Percentiles rank a stretch among this genome's conserved stretches.
Evolutionary conservation across 768 basidiomycete species (phyloP).

Genomic region (Lentinula detonsa): DNA sequence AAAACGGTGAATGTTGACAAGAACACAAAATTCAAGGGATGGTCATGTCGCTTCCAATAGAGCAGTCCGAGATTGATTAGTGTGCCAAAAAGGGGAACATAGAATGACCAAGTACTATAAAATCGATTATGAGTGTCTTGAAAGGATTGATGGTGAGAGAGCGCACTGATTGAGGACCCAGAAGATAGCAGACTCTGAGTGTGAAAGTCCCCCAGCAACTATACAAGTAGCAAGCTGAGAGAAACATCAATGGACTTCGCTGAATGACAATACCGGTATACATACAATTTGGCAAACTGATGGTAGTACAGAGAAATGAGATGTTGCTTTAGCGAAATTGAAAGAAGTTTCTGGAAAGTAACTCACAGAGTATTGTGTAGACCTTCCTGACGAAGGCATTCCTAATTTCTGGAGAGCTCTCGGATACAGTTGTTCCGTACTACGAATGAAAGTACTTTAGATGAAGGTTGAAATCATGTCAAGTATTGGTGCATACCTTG

Average conservation of each 20-base stretch:
- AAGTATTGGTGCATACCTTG: slow-evolving; percentile 50
- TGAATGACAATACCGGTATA: background rate
- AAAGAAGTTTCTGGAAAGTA: no score
- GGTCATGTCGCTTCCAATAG: slow-evolving; percentile 90
- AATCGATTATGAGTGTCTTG: background rate
- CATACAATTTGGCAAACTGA: slow-evolving; percentile 71
- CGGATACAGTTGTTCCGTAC: slow-evolving; percentile 80
- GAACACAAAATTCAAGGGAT: slow-evolving; percentile 81
- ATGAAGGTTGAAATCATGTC: background rate
- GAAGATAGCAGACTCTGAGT: slow-evolving; percentile 47
- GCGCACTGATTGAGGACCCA: slow-evolving; percentile 74
- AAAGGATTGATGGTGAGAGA: background rate
- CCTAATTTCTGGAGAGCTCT: slow-evolving; percentile 72
- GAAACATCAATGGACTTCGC: background rate
- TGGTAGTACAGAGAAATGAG: background rate
- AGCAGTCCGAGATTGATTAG: slow-evolving; percentile 74
- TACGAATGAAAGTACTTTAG: slow-evolving; percentile 17
- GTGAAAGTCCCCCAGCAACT: slow-evolving; percentile 68
- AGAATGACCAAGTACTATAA: slow-evolving; percentile 71
- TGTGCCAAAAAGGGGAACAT: slow-evolving; percentile 72
- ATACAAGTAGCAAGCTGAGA: slow-evolving; percentile 65
- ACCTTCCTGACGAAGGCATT: slow-evolving; percentile 88
- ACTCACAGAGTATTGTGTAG: slow-evolving; percentile 83
- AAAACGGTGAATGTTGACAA: slow-evolving; percentile 84
- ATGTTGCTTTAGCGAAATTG: background rate